These are phyloP conservation scores for Westerdykella aurantiaca DNA, from an alignment of 2,329 filamentous ascomycete genomes.

Conservation along the genomic window DNA sequence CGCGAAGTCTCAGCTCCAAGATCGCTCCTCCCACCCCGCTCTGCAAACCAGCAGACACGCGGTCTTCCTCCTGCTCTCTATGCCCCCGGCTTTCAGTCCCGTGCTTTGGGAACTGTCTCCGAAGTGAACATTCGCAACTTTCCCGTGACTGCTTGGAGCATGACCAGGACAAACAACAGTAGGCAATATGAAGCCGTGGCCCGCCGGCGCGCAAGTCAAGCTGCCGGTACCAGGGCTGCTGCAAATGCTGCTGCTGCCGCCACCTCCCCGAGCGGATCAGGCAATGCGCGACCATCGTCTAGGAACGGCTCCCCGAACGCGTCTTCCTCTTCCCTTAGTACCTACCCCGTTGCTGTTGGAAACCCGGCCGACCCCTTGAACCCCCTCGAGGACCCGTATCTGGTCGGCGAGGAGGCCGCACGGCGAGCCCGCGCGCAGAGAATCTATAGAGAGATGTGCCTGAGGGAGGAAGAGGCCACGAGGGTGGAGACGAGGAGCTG, in stretches of 20 bases:
- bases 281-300: not conserved
- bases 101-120: slow-evolving; percentile 10
- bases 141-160: slow-evolving; percentile 56
- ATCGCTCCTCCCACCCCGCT: slow-evolving; percentile 13
- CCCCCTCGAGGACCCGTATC: slow-evolving; percentile 60
- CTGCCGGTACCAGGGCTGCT: slow-evolving; percentile 3
- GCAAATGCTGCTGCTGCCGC: slow-evolving; percentile 1
- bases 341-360: slow-evolving; percentile 14
- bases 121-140: slow-evolving; percentile 36
- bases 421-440: slow-evolving; percentile 52
- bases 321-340: slow-evolving; percentile 7
- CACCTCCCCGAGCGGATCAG: slow-evolving; percentile 1
- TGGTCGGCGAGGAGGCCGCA: slow-evolving; percentile 63
- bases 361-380: slow-evolving; percentile 30
- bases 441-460: slow-evolving; percentile 45
- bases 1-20: slow-evolving; percentile 5
- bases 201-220: slow-evolving; percentile 50
- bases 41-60: slow-evolving; percentile 7
- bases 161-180: slow-evolving; percentile 48
- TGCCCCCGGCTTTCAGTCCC: slow-evolving; percentile 22
- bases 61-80: slow-evolving; percentile 20
- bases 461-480: slow-evolving; percentile 21
- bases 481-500: slow-evolving; percentile 34
- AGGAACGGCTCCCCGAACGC: slow-evolving; percentile 4
- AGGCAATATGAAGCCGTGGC: slow-evolving; percentile 61